A percentile compares a stretch with the other conserved stretches of the same genome.
Conservation (phyloP, 352 stramenopile species). For the Pythium sukuiense region DNA sequence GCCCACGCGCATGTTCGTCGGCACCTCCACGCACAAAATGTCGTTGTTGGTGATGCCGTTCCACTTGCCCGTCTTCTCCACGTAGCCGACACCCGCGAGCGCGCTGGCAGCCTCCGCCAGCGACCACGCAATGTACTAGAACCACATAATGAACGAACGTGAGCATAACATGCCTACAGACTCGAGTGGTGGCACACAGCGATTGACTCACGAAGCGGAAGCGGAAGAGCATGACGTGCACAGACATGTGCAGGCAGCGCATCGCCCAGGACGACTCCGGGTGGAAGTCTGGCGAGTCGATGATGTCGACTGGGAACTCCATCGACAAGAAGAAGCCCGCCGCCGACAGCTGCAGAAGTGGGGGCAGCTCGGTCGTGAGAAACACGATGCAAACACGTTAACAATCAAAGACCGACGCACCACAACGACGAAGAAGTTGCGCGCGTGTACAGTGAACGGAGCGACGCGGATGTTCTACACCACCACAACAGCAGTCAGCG, state of each 20-base stretch:
- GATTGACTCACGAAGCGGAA: conserved; percentile 73
- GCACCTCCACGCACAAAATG: conserved; percentile 80
- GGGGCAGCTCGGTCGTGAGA: too few relatives aligned
- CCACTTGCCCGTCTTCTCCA: conserved; percentile 77
- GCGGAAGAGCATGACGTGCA: conserved; percentile 77
- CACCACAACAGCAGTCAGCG: not conserved
- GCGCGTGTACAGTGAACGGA: conserved; percentile 59
- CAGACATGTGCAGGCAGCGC: conserved; percentile 72
- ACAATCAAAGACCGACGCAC: conserved; percentile 31
- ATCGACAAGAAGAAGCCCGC: conserved; percentile 73
- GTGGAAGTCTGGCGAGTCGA: conserved; percentile 77
- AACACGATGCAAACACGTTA: too few relatives aligned
- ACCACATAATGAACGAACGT: conserved; percentile 9
- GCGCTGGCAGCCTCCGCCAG: conserved; percentile 73
- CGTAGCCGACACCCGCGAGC: conserved; percentile 77
- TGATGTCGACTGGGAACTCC: conserved; percentile 74
- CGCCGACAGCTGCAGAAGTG: conserved; percentile 48
- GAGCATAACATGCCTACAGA: not conserved
- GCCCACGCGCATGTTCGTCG: conserved; percentile 82
- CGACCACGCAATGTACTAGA: conserved; percentile 88
- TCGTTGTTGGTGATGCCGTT: conserved; percentile 88
- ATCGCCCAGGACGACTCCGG: conserved; percentile 53
- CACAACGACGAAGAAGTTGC: conserved; percentile 75
- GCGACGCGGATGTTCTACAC: conserved; percentile 57
- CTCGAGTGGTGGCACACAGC: not conserved